phyloP scores from a whole-genome alignment of 441 rosid species.

The Macaranga tanarius region DNA sequence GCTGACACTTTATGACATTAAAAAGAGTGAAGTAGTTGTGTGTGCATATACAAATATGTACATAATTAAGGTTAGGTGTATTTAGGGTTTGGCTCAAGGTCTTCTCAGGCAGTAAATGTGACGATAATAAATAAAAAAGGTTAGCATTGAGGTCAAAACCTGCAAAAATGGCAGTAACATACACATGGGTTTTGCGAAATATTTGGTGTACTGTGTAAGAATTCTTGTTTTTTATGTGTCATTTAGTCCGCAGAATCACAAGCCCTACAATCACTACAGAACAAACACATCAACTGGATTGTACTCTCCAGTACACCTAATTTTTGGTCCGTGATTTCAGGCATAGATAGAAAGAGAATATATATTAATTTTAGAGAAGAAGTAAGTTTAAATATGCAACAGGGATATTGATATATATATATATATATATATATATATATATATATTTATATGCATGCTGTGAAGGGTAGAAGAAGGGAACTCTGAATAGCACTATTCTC shows the following conservation, averaged over 20 bases:
- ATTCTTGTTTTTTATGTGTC: conserved; percentile 13
- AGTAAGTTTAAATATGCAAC: no score
- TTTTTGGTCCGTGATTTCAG: conserved; percentile 55
- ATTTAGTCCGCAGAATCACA: conserved; percentile 41
- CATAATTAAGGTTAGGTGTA: not conserved
- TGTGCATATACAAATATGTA: no score
- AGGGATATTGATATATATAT: no score
- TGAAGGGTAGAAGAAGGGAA: not conserved
- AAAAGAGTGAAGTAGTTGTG: not conserved
- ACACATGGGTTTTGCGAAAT: conserved; percentile 46
- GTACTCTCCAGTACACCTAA: conserved; percentile 52
- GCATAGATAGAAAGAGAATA: not conserved
- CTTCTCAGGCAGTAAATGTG: conserved; percentile 30
- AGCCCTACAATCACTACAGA: conserved; percentile 36
- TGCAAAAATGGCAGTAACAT: conserved; percentile 27
- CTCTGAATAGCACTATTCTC: conserved; percentile 10
- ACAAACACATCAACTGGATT: conserved; percentile 35
- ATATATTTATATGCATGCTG: not conserved
- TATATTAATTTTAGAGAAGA: not conserved
- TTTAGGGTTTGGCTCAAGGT: conserved; percentile 10
- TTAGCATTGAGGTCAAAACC: conserved; percentile 26
- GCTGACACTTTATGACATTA: not conserved
- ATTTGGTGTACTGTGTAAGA: conserved; percentile 21
- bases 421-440: not conserved
- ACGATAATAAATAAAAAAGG: conserved; percentile 7